Percentiles rank a stretch among this genome's conserved stretches.
phyloP scores from a whole-genome alignment of 345 rosid species.

The Citrus trifoliata region DNA sequence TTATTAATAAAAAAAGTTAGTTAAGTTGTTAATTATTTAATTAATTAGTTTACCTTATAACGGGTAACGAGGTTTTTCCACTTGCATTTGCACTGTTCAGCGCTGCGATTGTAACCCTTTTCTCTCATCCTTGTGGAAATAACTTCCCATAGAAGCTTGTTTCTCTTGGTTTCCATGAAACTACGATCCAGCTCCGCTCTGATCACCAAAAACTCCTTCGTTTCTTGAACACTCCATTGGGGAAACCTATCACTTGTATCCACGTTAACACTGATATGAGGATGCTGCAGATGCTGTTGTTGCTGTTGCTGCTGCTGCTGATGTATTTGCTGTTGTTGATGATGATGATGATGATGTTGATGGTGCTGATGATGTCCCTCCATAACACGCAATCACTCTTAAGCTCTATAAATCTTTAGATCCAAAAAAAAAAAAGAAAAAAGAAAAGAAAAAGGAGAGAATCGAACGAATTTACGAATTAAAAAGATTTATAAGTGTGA shows the following conservation, averaged over 20 bases:
- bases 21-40: neutral
- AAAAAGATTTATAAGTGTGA: slow-evolving; percentile 29
- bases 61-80: slow-evolving; percentile 99
- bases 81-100: slow-evolving; percentile 99
- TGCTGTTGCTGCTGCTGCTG: slow-evolving; percentile 37
- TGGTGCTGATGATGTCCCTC: slow-evolving; percentile 52
- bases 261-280: slow-evolving; percentile 37
- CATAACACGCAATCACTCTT: slow-evolving; percentile 31
- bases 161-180: slow-evolving; percentile 96
- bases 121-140: slow-evolving; percentile 74
- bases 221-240: slow-evolving; percentile 92
- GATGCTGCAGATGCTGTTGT: slow-evolving; percentile 39
- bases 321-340: slow-evolving; percentile 39
- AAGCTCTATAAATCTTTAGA: neutral
- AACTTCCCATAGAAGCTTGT: slow-evolving; percentile 91
- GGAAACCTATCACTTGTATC: slow-evolving; percentile 79
- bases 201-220: slow-evolving; percentile 74
- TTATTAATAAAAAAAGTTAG: too few relatives aligned
- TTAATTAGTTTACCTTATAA: slow-evolving; percentile 56
- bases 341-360: slow-evolving; percentile 29
- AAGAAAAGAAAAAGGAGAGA: neutral
- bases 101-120: slow-evolving; percentile 76
- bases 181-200: slow-evolving; percentile 79
- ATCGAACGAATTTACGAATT: neutral
- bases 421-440: neutral